phyloP scores from a whole-genome alignment of 2,329 filamentous ascomycete genomes.

The Ascochyta clinopodiicola region DNA sequence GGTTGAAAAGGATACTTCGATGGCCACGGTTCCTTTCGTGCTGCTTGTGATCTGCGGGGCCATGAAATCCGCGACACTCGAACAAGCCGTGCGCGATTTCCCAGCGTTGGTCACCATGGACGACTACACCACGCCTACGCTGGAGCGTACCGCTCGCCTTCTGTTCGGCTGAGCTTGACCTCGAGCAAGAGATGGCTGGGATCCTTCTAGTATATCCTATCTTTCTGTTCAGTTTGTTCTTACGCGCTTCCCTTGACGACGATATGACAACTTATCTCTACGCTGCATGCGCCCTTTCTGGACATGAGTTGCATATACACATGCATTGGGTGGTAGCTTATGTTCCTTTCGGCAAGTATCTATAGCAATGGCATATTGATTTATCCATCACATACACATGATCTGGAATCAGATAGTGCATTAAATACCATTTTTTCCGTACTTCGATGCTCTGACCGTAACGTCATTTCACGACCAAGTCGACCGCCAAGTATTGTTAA shows the following conservation, averaged over 20 bases:
- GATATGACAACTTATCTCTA: conserved; percentile 2
- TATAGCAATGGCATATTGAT: conserved; percentile 5
- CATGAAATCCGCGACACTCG: conserved; percentile 20
- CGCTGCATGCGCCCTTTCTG: background rate
- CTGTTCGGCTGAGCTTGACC: conserved; percentile 28
- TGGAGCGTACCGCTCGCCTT: conserved; percentile 32
- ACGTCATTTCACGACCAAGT: too few relatives aligned
- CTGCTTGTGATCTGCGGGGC: conserved; percentile 37
- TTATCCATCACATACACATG: background rate
- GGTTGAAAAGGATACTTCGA: conserved; percentile 20
- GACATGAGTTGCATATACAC: conserved; percentile 1
- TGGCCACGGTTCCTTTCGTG: conserved; percentile 32
- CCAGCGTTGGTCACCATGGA: conserved; percentile 36
- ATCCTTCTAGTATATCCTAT: background rate
- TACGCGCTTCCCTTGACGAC: background rate
- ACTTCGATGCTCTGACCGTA: too few relatives aligned
- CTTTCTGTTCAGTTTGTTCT: conserved; percentile 7
- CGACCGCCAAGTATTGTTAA: background rate
- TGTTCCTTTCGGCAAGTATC: conserved; percentile 10
- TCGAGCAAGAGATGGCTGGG: background rate
- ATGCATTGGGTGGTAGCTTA: conserved; percentile 13
- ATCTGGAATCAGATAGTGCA: too few relatives aligned
- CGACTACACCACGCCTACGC: conserved; percentile 38
- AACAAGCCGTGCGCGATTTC: conserved; percentile 32
- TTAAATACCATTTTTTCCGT: too few relatives aligned